These are phyloP conservation scores for Solanum paucissectum DNA, from an alignment of 257 asterid species.

Conservation along the genomic window DNA sequence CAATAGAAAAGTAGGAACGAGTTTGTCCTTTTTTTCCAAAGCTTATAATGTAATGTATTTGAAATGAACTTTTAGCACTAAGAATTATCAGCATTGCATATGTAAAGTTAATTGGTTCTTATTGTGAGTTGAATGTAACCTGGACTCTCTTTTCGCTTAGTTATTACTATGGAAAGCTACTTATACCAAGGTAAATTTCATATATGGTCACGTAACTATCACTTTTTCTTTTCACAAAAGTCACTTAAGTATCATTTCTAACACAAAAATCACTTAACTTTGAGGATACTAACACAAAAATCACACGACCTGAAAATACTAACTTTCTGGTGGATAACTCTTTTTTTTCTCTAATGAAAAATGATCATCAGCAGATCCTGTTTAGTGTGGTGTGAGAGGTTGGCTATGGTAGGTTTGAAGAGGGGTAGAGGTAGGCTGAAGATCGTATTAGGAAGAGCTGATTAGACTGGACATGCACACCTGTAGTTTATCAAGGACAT, in stretches of 20 bases:
- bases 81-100: neutral
- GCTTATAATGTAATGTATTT: neutral
- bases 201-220: neutral
- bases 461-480: neutral
- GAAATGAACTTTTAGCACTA: neutral
- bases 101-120: neutral
- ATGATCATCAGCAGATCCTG: neutral
- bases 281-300: neutral
- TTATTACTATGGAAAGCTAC: neutral
- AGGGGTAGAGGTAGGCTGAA: neutral
- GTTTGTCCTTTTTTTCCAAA: neutral
- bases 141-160: neutral
- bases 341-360: neutral
- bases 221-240: neutral
- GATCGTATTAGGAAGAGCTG: neutral
- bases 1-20: neutral
- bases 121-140: neutral
- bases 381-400: neutral
- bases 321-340: neutral
- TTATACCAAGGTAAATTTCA: neutral
- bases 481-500: neutral
- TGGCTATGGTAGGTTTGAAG: neutral
- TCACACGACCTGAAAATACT: neutral
- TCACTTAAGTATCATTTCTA: too few species aligned
- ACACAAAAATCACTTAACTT: neutral